Conservation (phyloP, 129 eudicot genomes). For the Mikania micrantha region DNA sequence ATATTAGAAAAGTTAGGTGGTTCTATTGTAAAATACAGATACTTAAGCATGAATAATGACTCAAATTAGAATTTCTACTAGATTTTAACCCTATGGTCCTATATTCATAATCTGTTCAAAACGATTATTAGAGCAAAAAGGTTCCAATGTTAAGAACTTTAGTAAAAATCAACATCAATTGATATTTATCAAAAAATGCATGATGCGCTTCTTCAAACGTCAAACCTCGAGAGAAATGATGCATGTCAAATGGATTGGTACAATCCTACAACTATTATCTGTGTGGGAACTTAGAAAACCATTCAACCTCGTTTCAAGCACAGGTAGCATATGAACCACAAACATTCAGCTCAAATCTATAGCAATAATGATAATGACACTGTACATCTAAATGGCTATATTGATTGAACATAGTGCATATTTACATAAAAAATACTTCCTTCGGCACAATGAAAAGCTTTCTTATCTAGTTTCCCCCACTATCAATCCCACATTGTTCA, state of each 20-base stretch:
- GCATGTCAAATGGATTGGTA: background rate
- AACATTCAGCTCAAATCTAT: background rate
- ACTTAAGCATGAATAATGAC: background rate
- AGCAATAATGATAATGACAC: background rate
- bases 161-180: background rate
- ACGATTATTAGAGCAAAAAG: background rate
- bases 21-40: background rate
- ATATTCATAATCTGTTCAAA: background rate
- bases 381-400: background rate
- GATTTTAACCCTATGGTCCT: background rate
- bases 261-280: slow-evolving; percentile 5
- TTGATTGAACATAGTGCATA: background rate
- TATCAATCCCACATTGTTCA: slow-evolving; percentile 1
- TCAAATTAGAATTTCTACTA: background rate
- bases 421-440: background rate
- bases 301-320: background rate
- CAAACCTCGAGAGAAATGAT: background rate
- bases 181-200: background rate
- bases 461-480: background rate
- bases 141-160: background rate
- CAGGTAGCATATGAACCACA: slow-evolving; percentile 3
- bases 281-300: background rate
- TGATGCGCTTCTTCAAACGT: background rate
- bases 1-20: background rate
- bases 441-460: background rate